Conservation (phyloP, 352 stramenopile genomes). For the Phytophthora boehmeriae region DNA sequence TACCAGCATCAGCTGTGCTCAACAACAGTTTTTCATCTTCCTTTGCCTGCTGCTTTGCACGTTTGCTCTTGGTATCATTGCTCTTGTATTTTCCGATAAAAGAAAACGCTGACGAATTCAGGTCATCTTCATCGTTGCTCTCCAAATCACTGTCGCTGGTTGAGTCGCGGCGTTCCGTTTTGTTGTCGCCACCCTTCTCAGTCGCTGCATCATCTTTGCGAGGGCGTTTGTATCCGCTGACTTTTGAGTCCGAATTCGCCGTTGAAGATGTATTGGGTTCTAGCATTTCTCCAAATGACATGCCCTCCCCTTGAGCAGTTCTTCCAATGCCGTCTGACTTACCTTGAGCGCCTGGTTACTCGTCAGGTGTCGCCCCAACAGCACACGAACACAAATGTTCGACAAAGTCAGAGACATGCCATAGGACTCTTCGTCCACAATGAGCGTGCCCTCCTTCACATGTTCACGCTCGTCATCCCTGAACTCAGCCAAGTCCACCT, state of each 20-base stretch:
- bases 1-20: conserved; percentile 18
- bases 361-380: conserved; percentile 74
- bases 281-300: conserved; percentile 66
- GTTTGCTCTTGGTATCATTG: conserved; percentile 33
- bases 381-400: conserved; percentile 82
- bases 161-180: conserved; percentile 14
- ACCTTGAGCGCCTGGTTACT: conserved; percentile 87
- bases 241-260: not conserved
- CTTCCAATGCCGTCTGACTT: conserved; percentile 84
- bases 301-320: conserved; percentile 77
- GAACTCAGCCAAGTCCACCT: conserved; percentile 88
- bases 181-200: conserved; percentile 21
- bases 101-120: conserved; percentile 53
- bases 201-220: conserved; percentile 21
- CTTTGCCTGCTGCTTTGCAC: conserved; percentile 23
- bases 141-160: conserved; percentile 47
- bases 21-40: conserved; percentile 35
- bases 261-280: conserved; percentile 33
- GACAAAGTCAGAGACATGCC: conserved; percentile 75
- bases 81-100: conserved; percentile 77
- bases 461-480: conserved; percentile 84
- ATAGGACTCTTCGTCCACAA: conserved; percentile 87
- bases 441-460: conserved; percentile 87
- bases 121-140: conserved; percentile 30
- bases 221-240: conserved; percentile 31